phyloP scores from a whole-genome alignment of 768 basidiomycete genomes.

The Rhizopogon roseolus region DNA sequence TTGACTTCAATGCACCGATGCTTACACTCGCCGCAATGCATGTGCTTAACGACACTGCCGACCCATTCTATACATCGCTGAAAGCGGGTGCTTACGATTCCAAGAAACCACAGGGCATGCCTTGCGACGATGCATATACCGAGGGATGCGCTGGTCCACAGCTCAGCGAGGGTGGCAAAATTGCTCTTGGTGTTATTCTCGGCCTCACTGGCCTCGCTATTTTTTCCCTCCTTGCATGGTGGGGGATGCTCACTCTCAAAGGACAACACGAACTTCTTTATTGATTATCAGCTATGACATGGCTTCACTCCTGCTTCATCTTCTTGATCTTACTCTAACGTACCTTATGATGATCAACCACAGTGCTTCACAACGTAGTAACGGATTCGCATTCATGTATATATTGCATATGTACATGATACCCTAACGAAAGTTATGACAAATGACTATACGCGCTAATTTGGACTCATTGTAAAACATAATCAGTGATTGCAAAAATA shows the following conservation, averaged over 20 bases:
- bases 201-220: conserved; percentile 58
- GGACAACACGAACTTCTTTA: background rate
- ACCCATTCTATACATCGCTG: conserved; percentile 76
- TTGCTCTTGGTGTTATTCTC: conserved; percentile 68
- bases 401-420: background rate
- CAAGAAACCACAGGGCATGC: conserved; percentile 59
- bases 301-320: background rate
- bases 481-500: too few relatives aligned
- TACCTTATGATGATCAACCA: background rate
- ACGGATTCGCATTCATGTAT: background rate
- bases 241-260: conserved; percentile 15
- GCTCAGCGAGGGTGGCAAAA: conserved; percentile 56
- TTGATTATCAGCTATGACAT: background rate
- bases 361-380: background rate
- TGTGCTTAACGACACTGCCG: conserved; percentile 57
- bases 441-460: background rate
- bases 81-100: conserved; percentile 62
- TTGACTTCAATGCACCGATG: conserved; percentile 89
- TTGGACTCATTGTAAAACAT: too few relatives aligned
- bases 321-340: background rate
- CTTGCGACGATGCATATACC: conserved; percentile 72
- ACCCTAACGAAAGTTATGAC: background rate
- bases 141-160: conserved; percentile 45
- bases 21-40: conserved; percentile 81
- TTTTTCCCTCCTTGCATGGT: conserved; percentile 36